Evolutionary conservation across 257 asterid genomes (phyloP).

Genomic region (Eustoma russellianum): DNA sequence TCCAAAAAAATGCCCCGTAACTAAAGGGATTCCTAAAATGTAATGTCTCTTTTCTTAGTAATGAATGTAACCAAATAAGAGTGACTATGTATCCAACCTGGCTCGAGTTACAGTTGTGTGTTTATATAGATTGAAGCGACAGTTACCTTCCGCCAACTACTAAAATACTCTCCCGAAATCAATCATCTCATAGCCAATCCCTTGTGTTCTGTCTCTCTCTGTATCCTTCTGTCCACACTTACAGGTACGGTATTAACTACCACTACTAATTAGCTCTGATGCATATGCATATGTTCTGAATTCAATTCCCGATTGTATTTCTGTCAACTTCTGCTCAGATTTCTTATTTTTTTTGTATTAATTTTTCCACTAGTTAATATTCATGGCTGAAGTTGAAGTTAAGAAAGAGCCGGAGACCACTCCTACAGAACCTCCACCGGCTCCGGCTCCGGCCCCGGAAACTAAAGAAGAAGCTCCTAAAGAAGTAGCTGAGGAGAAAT

Average conservation of each 20-base stretch:
- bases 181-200: neutral
- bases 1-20: no score
- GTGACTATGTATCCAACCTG: no score
- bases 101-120: no score
- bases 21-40: no score
- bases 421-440: constrained; percentile 8
- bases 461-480: constrained; percentile 26
- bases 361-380: no score
- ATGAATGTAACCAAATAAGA: no score
- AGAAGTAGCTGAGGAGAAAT: constrained; percentile 68
- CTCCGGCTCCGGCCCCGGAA: constrained; percentile 6
- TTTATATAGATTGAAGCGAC: neutral
- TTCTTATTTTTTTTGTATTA: neutral
- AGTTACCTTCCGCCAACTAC: constrained; percentile 8
- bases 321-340: neutral
- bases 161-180: neutral
- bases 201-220: neutral
- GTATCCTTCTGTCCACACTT: no score
- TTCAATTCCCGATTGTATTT: no score
- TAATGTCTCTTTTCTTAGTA: no score
- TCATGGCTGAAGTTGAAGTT: constrained; percentile 15
- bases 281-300: no score
- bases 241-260: no score
- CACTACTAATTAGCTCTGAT: no score
- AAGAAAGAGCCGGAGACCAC: constrained; percentile 14